Evolutionary conservation across 495 filamentous ascomycete species (phyloP).

Genomic region (Chaetomium cochliodes): DNA sequence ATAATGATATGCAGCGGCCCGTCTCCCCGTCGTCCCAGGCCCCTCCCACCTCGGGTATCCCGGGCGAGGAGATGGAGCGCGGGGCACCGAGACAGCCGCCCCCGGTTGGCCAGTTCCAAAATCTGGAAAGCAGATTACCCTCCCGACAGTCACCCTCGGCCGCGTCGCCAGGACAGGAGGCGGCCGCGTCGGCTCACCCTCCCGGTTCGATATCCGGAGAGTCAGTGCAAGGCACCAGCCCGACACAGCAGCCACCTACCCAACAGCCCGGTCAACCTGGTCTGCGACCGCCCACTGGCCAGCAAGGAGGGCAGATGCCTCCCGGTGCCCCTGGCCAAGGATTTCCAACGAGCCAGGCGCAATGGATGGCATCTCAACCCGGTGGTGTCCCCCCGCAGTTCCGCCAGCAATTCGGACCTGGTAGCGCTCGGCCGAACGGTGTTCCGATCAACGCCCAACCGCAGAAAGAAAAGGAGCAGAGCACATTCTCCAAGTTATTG

Average conservation of each 20-base stretch:
- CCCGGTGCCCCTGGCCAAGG: neutral
- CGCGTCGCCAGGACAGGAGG: conserved; percentile 1
- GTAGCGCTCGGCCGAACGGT: conserved; percentile 15
- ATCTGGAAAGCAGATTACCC: neutral
- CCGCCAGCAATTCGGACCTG: conserved; percentile 18
- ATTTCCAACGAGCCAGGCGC: conserved; percentile 4
- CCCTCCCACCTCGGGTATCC: neutral
- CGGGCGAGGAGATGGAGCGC: conserved; percentile 15
- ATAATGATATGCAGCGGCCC: neutral
- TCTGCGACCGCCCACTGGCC: neutral
- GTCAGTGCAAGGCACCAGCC: neutral
- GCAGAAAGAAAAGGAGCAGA: conserved; percentile 33
- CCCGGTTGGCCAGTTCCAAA: neutral
- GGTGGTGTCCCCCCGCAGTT: conserved; percentile 12
- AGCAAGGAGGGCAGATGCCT: conserved; percentile 7
- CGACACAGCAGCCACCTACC: conserved; percentile 2
- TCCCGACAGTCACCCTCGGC: conserved; percentile 15
- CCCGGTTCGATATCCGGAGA: conserved; percentile 9
- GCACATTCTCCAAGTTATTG: conserved; percentile 38
- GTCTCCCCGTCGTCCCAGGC: conserved; percentile 13
- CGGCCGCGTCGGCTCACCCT: neutral
- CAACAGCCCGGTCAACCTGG: conserved; percentile 20
- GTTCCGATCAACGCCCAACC: conserved; percentile 16
- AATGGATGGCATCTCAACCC: conserved; percentile 10
- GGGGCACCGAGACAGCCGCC: neutral